These are phyloP conservation scores for Puccinia hordei DNA, from an alignment of 1,284 basidiomycete genomes.

Conservation along the genomic window DNA sequence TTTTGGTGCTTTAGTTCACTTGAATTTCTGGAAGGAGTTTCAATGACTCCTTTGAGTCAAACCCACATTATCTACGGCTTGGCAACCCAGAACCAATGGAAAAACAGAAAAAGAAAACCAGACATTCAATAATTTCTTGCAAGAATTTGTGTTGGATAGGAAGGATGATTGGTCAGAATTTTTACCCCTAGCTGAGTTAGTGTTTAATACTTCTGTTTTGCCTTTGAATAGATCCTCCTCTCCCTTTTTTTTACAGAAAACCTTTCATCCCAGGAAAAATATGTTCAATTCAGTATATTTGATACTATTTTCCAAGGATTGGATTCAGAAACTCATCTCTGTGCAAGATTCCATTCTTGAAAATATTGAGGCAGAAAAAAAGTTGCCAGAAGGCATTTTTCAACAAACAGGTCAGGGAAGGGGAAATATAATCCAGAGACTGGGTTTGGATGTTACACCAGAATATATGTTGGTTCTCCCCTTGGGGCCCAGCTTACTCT, in stretches of 20 bases:
- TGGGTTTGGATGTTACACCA: too few relatives aligned
- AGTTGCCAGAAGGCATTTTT: too few relatives aligned
- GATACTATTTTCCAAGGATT: too few relatives aligned
- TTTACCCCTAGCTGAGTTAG: constrained; percentile 63
- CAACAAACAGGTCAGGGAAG: too few relatives aligned
- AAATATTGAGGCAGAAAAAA: too few relatives aligned
- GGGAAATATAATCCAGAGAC: too few relatives aligned
- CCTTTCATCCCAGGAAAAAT: not conserved
- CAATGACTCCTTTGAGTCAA: not conserved
- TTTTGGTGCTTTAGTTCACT: not conserved
- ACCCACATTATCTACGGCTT: constrained; percentile 35
- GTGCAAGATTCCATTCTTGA: too few relatives aligned
- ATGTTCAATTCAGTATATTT: not conserved
- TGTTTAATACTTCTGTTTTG: constrained; percentile 62
- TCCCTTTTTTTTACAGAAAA: not conserved
- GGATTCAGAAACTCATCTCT: too few relatives aligned
- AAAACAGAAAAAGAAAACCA: constrained; percentile 52
- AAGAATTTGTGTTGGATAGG: constrained; percentile 53
- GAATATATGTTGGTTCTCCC: too few relatives aligned
- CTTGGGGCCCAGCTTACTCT: too few relatives aligned
- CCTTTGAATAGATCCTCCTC: constrained; percentile 56
- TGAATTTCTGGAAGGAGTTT: not conserved
- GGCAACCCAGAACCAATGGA: constrained; percentile 40
- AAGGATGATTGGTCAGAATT: constrained; percentile 63
- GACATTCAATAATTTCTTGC: constrained; percentile 49